These are phyloP conservation scores for Globisporangium sylvaticum DNA, from an alignment of 352 stramenopile species.

Conservation along the genomic window DNA sequence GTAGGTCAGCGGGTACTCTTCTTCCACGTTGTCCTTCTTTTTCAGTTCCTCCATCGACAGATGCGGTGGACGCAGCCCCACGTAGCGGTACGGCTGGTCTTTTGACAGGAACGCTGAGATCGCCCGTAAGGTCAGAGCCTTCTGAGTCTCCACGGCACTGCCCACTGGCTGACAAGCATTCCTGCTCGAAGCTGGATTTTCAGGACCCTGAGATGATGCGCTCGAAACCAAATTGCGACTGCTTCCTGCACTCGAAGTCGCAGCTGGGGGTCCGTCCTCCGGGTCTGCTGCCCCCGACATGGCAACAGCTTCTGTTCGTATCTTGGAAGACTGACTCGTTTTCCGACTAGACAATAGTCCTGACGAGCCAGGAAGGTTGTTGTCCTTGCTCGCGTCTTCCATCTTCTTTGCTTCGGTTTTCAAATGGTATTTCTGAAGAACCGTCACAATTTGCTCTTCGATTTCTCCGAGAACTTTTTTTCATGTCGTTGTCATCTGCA, in stretches of 20 bases:
- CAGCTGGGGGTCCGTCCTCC: neutral
- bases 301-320: neutral
- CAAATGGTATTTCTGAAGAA: slow-evolving; percentile 62
- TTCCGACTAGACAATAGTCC: neutral
- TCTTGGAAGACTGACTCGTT: neutral
- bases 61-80: slow-evolving; percentile 51
- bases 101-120: slow-evolving; percentile 47
- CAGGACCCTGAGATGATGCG: neutral
- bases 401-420: slow-evolving; percentile 52
- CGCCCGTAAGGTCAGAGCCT: slow-evolving; percentile 27
- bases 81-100: slow-evolving; percentile 72
- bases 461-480: slow-evolving; percentile 72
- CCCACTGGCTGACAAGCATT: neutral
- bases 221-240: slow-evolving; percentile 6
- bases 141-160: slow-evolving; percentile 4
- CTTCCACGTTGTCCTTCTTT: slow-evolving; percentile 82
- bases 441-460: slow-evolving; percentile 63
- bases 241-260: neutral
- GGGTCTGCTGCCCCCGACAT: neutral
- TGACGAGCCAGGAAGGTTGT: neutral
- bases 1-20: slow-evolving; percentile 86
- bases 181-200: neutral
- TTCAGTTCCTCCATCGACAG: slow-evolving; percentile 76
- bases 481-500: slow-evolving; percentile 62
- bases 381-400: slow-evolving; percentile 17